Evolutionary conservation across 1,284 basidiomycete genomes (phyloP), one percentile per base, ranked within the genome.

Genomic region (Ustilago cynodontis): DNA sequence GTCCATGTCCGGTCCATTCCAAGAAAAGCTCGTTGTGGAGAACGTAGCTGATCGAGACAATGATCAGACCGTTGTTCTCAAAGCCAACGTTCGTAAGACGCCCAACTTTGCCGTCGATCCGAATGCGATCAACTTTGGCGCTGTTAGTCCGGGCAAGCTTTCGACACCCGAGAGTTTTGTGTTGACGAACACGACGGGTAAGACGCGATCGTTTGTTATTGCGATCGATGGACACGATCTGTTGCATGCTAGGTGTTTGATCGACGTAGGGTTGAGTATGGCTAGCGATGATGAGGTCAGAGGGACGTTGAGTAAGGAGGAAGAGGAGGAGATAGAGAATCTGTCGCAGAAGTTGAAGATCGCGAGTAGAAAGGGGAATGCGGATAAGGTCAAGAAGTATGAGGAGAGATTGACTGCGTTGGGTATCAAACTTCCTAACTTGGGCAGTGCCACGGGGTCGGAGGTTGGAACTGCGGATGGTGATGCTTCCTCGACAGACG

Each of bases 301-400:
- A 24, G 86, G 87, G 35, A 86, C 86, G 3, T 79, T 88, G 60
- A 86, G 86, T n/a, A 87, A 87, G 63, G 85, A 83, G 28, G 88
- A 89, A 62, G 88, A 89, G 72, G 88, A 88, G 69, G 88, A 89
- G 79, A 85, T 88, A 3, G 88, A 89, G 81, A 86, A 83, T 45
- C 77, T 88, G 56, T 81, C 87, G 31, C 88, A 88, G 70, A 89
- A 89, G 81, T 85, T 89, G 69, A 89, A 89, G 82, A 88, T 88
- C 54, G 88, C 87, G 0, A 78, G 82, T 57, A 78, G 88, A 56
- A 89, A 89, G 78, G 87, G 87, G 47, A 88, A 89, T 68, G 54
- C 73, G 43, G 88, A 89, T 68, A 89, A 89, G 82, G 84, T 88
- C 59, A 83, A 83, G 58, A 89, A 88, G 81, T 88, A 88, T 80